Evolutionary conservation across 768 basidiomycete species (phyloP), one percentile per base, ranked within the genome.

Genomic region (Leccinellum rugosiceps): DNA sequence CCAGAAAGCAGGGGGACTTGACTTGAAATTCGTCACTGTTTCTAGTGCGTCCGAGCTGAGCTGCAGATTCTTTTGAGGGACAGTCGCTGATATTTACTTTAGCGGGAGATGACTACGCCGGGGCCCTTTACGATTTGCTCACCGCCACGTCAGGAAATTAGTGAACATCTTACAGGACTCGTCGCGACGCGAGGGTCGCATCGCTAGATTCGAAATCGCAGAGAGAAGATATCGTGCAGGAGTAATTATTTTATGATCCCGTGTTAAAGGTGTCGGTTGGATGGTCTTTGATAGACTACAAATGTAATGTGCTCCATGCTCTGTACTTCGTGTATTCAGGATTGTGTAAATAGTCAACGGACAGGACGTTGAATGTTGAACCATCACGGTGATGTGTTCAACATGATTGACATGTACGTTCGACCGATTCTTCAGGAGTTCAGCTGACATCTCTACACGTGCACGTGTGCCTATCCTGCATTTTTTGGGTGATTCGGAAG

Each of bases 11-110:
- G 35, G 35, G 35, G 58, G 63, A 10, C 32, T 2, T 9, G 53
- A 57, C 3, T 3, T 63, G n/a, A 26, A 28, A 1, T n/a, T 44
- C 13, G 55, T 64, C 31, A 34, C 52, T 11, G 58, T 57, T 30
- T 64, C 63, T 21, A 30, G 63, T 64, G 41, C 4, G 63, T 57
- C 14, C 8, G 21, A 14, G 4, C 6, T 9, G 13, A 46, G 10
- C 10, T 6, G 1, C 21, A 1, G 11, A 14, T 38, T 38, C 11
- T 28, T 4, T 38, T 9, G 31, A 34, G 45, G 15, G 4, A 21
- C 9, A 2, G 2, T 9, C 30, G 30, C 13, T 56, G 23, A 63
- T 15, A 13, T 7, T 23, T 31, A 43, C 44, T 44, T 21, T 41
- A 63, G 62, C 43, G 14, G 8, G 21, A 19, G 63, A 54, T 1